These are phyloP conservation scores for Saccharum hybrid DNA, from an alignment of 202 grass and related monocot genomes.

Conservation along the genomic window DNA sequence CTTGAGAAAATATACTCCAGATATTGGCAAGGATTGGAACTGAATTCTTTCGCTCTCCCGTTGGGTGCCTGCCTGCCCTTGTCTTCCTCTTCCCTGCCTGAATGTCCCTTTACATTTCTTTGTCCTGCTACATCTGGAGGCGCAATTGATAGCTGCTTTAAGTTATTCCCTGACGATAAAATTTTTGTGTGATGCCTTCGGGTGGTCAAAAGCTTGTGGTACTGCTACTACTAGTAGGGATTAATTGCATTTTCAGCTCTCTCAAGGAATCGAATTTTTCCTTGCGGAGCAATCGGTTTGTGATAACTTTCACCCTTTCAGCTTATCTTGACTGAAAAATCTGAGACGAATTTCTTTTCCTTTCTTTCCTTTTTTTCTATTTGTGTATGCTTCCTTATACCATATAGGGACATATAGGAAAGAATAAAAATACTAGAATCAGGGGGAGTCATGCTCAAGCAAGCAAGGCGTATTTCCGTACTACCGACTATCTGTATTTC, in stretches of 20 bases:
- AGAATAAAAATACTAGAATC: neutral
- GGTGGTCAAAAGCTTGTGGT: slow-evolving; percentile 47
- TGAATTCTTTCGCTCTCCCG: slow-evolving; percentile 43
- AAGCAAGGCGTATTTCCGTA: neutral
- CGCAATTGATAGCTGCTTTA: slow-evolving; percentile 32
- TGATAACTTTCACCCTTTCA: slow-evolving; percentile 1
- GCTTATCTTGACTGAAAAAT: slow-evolving; percentile 32
- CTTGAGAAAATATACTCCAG: slow-evolving; percentile 43
- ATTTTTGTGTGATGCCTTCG: slow-evolving; percentile 19
- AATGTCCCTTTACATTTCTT: slow-evolving; percentile 48
- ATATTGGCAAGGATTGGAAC: slow-evolving; percentile 48
- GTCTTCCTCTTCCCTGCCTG: neutral
- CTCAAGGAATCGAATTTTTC: slow-evolving; percentile 43
- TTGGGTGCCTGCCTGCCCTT: slow-evolving; percentile 8
- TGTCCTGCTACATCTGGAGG: slow-evolving; percentile 54
- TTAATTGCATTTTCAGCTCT: slow-evolving; percentile 41
- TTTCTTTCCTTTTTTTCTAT: neutral
- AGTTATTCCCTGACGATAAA: slow-evolving; percentile 53
- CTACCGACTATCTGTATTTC: neutral
- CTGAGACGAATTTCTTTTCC: neutral
- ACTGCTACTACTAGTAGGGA: slow-evolving; percentile 30
- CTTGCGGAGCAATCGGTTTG: slow-evolving; percentile 4
- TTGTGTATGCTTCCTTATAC: slow-evolving; percentile 32
- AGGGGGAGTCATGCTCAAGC: neutral
- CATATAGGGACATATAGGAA: slow-evolving; percentile 3